Base-by-base conservation (phyloP, 208 protist species). In the Trypanosoma grayi region DNA sequence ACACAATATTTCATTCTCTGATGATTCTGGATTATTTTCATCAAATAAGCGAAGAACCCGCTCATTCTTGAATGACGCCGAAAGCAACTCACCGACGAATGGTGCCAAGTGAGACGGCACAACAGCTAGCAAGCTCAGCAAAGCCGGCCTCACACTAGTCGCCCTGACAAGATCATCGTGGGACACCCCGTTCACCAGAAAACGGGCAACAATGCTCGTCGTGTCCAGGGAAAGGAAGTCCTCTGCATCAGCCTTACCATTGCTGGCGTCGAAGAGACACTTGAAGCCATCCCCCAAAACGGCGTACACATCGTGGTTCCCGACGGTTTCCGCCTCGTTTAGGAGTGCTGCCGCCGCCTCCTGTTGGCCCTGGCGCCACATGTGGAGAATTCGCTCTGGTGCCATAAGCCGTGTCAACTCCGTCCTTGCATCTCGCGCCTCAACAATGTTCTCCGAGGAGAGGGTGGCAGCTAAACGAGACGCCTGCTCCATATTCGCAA, bases 21-120 rank as follows among this genome's bases (percentile, higher is more conserved):
- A 58, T 0, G 72, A 63, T 37, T 87, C 78, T 0, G 75, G 57
- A 0, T 61, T 45, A 33, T 92, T 78, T 59, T 79, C 85, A 66
- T 92, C 77, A 66, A 95, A 85, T 8, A 90, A 72, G 0, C 88
- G 77, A 31, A 92, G 74, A 14, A 90, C 52, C 14, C 60, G 53
- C 33, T 88, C 83, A 41, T 59, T 79, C 37, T 60, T 58, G 18
- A 92, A 70, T 16, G 57, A 37, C 4, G 53, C 40, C 18, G 83
- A 73, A 16, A 89, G 37, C 25, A 84, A 40, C 6, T 48, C 45
- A 11, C 77, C 78, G 4, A 87, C 30, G 20, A 47, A 13, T 4
- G 56, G 66, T 7, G 70, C 72, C 54, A 18, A 34, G 1, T 10
- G 37, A 22, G 16, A 28, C 55, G 20, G 63, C 0, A 28, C 24